Conservation (phyloP, 139 green algal genomes). For the Gonium pectorale region DNA sequence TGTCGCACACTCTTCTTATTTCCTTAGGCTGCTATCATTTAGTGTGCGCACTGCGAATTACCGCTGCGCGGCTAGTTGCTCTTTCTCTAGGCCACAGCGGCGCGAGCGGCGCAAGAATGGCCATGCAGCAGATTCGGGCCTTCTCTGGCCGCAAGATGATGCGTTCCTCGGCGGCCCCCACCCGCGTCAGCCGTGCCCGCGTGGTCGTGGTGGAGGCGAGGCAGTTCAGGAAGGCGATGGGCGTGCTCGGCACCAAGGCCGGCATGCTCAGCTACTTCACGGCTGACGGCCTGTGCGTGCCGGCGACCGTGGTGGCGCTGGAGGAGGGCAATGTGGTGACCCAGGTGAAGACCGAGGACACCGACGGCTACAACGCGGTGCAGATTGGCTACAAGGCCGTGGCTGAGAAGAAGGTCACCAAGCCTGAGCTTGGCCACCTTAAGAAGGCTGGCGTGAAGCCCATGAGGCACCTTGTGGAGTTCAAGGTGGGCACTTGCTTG, state of each 20-base stretch:
- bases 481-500: conserved; percentile 84
- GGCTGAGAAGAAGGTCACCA: conserved; percentile 86
- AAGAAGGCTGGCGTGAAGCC: conserved; percentile 85
- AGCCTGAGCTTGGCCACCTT: conserved; percentile 95
- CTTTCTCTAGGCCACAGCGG: no score
- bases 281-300: conserved; percentile 83
- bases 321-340: conserved; percentile 95
- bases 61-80: no score
- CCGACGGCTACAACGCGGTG: conserved; percentile 95
- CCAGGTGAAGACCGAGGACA: conserved; percentile 92
- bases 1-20: no score
- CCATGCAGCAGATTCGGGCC: conserved; percentile 21
- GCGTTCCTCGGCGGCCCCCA: not conserved
- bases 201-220: conserved; percentile 37
- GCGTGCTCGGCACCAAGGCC: conserved; percentile 95
- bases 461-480: conserved; percentile 92
- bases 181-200: conserved; percentile 21
- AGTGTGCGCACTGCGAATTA: no score
- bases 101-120: no score
- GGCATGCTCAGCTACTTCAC: conserved; percentile 98
- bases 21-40: no score
- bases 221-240: conserved; percentile 62
- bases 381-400: conserved; percentile 84
- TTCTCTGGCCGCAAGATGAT: conserved; percentile 20
- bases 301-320: conserved; percentile 93